Conservation (phyloP, 2,329 filamentous ascomycete species). For the Apiospora sp. region DNA sequence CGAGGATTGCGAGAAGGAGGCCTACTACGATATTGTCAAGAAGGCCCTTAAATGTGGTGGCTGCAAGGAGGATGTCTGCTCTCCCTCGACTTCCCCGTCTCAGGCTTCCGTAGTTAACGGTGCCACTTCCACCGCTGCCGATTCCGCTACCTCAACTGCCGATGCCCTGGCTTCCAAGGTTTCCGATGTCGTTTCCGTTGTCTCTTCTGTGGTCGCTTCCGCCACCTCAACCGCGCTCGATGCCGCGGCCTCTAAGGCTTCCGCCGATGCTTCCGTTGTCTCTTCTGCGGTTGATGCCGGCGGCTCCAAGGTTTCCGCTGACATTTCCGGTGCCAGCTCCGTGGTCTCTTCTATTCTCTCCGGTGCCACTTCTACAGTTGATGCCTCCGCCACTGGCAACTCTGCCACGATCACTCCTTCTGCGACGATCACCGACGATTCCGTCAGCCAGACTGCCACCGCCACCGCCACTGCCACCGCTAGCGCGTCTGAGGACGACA, state of each 20-base stretch:
- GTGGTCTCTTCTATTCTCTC: too few species aligned
- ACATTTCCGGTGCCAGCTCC: too few species aligned
- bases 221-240: too few species aligned
- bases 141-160: too few species aligned
- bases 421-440: background rate
- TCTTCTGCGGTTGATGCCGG: too few species aligned
- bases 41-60: slow-evolving; percentile 50
- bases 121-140: background rate
- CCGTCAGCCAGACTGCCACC: background rate
- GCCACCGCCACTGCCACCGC: background rate
- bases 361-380: background rate
- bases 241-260: too few species aligned
- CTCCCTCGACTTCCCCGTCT: slow-evolving; percentile 6
- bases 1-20: slow-evolving; percentile 40
- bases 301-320: too few species aligned
- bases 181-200: too few species aligned
- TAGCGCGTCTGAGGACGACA: background rate
- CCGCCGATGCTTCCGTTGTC: too few species aligned
- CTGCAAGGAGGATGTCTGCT: slow-evolving; percentile 36
- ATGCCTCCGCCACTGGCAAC: background rate
- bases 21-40: slow-evolving; percentile 47
- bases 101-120: slow-evolving; percentile 15
- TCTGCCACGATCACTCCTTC: too few species aligned
- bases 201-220: too few species aligned
- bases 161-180: too few species aligned